Evolutionary conservation across 2,329 filamentous ascomycete species (phyloP).

Genomic region (Aspergillus ibericus): DNA sequence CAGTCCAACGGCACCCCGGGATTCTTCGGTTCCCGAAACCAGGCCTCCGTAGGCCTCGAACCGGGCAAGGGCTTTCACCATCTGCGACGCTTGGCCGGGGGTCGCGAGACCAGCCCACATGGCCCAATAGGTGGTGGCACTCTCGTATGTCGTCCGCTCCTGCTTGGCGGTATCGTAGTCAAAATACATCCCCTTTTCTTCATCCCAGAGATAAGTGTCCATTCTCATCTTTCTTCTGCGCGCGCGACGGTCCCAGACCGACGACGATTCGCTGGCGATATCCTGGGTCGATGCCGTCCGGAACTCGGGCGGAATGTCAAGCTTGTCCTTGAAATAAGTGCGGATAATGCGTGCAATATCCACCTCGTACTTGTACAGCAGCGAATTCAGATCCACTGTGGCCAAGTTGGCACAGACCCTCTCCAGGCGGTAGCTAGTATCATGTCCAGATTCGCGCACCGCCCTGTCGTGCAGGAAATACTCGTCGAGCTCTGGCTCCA

Average conservation of each 20-base stretch:
- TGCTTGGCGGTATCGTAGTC: constrained; percentile 89
- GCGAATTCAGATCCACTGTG: constrained; percentile 90
- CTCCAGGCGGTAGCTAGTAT: constrained; percentile 92
- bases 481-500: constrained; percentile 85
- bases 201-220: constrained; percentile 92
- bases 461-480: constrained; percentile 97
- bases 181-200: constrained; percentile 92
- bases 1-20: constrained; percentile 74
- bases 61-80: constrained; percentile 82
- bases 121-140: constrained; percentile 92
- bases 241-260: constrained; percentile 85
- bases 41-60: constrained; percentile 88
- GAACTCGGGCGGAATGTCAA: constrained; percentile 81
- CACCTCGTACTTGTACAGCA: constrained; percentile 94
- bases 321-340: constrained; percentile 76
- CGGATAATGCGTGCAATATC: constrained; percentile 89
- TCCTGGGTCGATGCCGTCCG: constrained; percentile 65
- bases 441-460: constrained; percentile 93
- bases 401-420: constrained; percentile 83
- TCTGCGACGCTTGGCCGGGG: constrained; percentile 77
- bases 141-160: constrained; percentile 80
- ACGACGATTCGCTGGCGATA: constrained; percentile 75
- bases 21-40: constrained; percentile 84
- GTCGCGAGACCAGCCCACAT: constrained; percentile 91
- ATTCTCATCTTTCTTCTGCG: constrained; percentile 80